phyloP scores from a whole-genome alignment of 768 basidiomycete species.

The Crassisporium funariophilum region DNA sequence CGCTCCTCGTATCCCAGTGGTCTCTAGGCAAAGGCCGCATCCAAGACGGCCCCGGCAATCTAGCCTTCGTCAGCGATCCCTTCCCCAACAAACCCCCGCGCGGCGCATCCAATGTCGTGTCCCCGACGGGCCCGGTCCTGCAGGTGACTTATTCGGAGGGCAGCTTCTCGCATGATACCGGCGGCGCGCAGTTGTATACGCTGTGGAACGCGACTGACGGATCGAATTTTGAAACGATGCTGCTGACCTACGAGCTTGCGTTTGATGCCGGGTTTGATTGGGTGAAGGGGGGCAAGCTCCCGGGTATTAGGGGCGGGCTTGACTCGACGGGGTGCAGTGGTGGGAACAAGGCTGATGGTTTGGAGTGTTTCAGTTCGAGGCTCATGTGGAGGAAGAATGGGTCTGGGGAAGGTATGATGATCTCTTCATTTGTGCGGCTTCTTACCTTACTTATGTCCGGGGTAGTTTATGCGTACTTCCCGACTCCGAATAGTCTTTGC shows the following conservation, averaged over 20 bases:
- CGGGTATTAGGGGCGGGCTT: constrained; percentile 72
- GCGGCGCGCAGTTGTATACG: constrained; percentile 69
- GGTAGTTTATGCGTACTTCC: constrained; percentile 88
- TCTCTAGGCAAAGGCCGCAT: constrained; percentile 60
- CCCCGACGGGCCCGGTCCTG: constrained; percentile 46
- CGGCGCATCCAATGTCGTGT: constrained; percentile 25
- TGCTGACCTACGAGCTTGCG: constrained; percentile 74
- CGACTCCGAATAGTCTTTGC: constrained; percentile 63
- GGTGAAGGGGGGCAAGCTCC: constrained; percentile 78
- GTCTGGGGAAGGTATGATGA: constrained; percentile 64
- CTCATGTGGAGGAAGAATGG: constrained; percentile 76
- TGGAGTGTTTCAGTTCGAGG: constrained; percentile 71
- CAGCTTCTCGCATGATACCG: constrained; percentile 58
- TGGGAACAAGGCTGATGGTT: constrained; percentile 61
- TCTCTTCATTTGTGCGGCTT: constrained; percentile 14
- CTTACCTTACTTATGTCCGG: constrained; percentile 4
- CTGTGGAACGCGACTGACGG: constrained; percentile 67
- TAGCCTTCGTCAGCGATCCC: constrained; percentile 68
- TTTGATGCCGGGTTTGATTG: constrained; percentile 68
- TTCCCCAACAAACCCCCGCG: constrained; percentile 53
- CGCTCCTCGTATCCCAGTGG: constrained; percentile 59
- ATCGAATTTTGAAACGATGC: constrained; percentile 63
- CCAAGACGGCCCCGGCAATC: constrained; percentile 54
- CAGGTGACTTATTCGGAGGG: constrained; percentile 66
- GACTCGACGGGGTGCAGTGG: constrained; percentile 68